Conservation (phyloP, 164 flowering plant genomes). For the Dillenia turbinata region DNA sequence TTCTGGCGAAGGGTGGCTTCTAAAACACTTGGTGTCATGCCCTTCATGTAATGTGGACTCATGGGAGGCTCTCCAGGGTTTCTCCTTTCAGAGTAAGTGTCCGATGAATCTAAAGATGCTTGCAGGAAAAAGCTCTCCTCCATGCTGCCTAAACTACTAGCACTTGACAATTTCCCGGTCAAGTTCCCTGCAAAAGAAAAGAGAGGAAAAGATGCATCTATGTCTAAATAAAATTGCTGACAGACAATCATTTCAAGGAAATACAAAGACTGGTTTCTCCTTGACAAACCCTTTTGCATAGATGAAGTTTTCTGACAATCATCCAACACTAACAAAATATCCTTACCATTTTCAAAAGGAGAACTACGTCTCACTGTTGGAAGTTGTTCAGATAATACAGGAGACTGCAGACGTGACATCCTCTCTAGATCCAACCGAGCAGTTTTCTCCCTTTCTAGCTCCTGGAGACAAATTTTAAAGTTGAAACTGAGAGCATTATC, state of each 20-base stretch:
- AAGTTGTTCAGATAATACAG: conserved; percentile 47
- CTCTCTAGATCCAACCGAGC: conserved; percentile 78
- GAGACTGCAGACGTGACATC: conserved; percentile 40
- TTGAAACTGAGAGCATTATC: too few species aligned
- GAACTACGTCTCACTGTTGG: conserved; percentile 46
- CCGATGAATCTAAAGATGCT: conserved; percentile 88
- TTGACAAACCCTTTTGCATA: too few species aligned
- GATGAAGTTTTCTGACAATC: too few species aligned
- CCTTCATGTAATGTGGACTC: conserved; percentile 77
- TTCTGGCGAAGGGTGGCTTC: conserved; percentile 93
- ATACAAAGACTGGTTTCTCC: too few species aligned
- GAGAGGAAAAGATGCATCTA: not conserved
- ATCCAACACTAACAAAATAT: not conserved
- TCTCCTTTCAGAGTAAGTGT: conserved; percentile 59
- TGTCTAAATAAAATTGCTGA: too few species aligned
- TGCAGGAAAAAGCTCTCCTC: conserved; percentile 94
- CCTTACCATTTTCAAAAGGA: conserved; percentile 64
- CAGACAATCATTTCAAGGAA: too few species aligned
- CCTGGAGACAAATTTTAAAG: conserved; percentile 35
- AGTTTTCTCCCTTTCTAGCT: conserved; percentile 74
- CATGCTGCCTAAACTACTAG: conserved; percentile 87
- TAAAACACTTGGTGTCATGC: conserved; percentile 86
- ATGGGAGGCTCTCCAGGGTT: conserved; percentile 46
- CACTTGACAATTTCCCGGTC: conserved; percentile 69
- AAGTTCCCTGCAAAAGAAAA: conserved; percentile 42